Conservation (phyloP, 2,329 filamentous ascomycete genomes). For the Grosmannia clavigera region DNA sequence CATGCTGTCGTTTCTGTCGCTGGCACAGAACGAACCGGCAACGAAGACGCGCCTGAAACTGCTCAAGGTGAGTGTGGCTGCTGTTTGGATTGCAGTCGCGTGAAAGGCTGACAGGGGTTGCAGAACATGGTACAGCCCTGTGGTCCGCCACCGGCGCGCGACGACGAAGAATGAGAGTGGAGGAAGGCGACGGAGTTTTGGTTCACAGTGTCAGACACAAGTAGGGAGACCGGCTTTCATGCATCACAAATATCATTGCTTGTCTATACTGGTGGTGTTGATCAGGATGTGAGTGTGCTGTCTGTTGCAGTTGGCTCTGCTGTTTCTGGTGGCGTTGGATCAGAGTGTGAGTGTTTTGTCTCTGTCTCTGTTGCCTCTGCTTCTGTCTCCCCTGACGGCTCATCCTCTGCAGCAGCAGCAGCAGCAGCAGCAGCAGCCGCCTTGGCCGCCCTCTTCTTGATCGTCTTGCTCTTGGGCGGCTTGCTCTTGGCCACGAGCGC, state of each 20-base stretch:
- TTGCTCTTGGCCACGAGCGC: background rate
- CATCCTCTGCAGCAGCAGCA: background rate
- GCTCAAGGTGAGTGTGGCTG: slow-evolving; percentile 47
- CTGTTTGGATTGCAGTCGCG: background rate
- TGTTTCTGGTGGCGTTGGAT: background rate
- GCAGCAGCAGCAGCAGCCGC: no score
- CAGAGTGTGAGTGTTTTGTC: background rate
- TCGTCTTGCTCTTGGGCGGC: background rate
- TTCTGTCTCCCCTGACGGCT: background rate
- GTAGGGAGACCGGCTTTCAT: no score
- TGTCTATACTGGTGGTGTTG: no score
- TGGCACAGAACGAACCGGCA: slow-evolving; percentile 75
- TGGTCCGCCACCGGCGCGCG: background rate
- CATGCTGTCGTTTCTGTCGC: slow-evolving; percentile 74
- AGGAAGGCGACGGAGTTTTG: background rate
- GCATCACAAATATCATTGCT: no score
- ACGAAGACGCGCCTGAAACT: slow-evolving; percentile 69
- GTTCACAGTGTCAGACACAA: no score
- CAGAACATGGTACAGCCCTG: background rate
- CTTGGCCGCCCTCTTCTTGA: background rate
- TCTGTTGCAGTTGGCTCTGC: background rate
- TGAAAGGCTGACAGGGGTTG: background rate
- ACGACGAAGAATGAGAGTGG: background rate
- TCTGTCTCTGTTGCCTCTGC: background rate
- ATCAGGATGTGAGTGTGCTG: background rate